phyloP scores from a whole-genome alignment of 2,329 filamentous ascomycete species.

The Fusarium sp. region DNA sequence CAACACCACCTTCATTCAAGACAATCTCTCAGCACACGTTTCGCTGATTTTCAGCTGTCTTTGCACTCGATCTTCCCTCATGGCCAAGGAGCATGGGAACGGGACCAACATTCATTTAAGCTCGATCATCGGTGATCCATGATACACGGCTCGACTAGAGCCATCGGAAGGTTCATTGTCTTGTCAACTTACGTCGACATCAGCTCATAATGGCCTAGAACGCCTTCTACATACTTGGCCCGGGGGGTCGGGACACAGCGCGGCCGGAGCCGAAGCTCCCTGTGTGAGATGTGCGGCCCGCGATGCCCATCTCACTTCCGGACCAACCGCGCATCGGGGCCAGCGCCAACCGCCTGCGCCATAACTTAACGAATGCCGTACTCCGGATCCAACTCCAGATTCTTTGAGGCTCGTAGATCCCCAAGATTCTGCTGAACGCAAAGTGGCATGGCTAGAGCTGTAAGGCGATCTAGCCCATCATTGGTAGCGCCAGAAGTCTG shows the following conservation, averaged over 20 bases:
- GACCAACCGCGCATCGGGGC: neutral
- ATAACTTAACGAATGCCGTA: neutral
- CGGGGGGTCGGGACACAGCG: neutral
- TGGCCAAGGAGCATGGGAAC: neutral
- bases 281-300: neutral
- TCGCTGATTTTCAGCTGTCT: neutral
- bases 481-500: conserved; percentile 1
- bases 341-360: neutral
- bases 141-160: neutral
- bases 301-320: neutral
- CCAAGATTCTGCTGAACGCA: neutral
- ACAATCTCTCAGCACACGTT: conserved; percentile 12
- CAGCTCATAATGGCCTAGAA: neutral
- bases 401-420: neutral
- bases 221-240: neutral
- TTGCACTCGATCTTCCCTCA: neutral
- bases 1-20: conserved; percentile 28
- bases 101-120: neutral
- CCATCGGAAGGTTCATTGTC: neutral
- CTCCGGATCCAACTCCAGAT: neutral
- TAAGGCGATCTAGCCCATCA: neutral
- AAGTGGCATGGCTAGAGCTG: neutral
- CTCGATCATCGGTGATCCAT: neutral
- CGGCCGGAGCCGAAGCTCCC: conserved; percentile 1
- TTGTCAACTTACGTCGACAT: conserved; percentile 5